Conservation (phyloP, 129 eudicot species). For the Scalesia atractyloides region DNA sequence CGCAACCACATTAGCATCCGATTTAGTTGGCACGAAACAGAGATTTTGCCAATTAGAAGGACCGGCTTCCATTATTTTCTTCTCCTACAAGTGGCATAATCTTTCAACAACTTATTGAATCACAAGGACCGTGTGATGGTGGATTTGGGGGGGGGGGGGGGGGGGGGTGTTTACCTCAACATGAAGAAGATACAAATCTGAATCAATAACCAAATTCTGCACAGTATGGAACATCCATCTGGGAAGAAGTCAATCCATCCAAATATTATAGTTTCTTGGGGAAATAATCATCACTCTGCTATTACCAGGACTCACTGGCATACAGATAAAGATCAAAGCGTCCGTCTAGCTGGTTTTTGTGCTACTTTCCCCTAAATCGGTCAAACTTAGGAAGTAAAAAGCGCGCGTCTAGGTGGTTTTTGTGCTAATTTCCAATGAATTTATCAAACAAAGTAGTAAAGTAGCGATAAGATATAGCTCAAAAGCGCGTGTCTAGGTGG, state of each 20-base stretch:
- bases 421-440: no score
- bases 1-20: conserved; percentile 11
- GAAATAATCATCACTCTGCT: neutral
- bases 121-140: conserved; percentile 63
- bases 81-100: neutral
- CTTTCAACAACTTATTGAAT: neutral
- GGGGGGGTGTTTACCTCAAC: no score
- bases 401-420: neutral
- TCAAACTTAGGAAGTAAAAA: conserved; percentile 38
- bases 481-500: no score
- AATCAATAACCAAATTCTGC: neutral
- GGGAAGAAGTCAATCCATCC: neutral
- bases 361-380: conserved; percentile 42
- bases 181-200: neutral
- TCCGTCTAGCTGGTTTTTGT: neutral
- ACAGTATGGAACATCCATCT: neutral
- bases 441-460: no score
- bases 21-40: neutral
- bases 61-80: neutral
- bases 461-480: no score
- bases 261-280: conserved; percentile 41
- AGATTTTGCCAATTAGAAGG: neutral
- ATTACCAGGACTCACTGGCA: conserved; percentile 67
- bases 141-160: neutral
- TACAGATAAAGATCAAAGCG: neutral